Conservation (phyloP, 306 rosid genomes). For the Rosa persica region DNA sequence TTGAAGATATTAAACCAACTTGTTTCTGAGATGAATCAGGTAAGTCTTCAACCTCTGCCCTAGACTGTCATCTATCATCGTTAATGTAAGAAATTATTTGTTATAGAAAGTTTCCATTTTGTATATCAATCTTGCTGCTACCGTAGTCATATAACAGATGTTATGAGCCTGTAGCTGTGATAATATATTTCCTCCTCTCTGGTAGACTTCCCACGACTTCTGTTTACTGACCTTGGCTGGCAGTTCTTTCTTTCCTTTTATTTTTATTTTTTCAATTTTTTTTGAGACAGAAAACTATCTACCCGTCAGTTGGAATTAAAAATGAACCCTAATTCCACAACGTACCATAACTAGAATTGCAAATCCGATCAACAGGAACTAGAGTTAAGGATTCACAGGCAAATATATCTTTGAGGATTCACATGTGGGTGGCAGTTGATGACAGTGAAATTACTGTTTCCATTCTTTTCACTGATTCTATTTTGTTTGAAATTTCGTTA, state of each 20-base stretch:
- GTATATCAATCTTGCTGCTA: background rate
- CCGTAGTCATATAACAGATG: background rate
- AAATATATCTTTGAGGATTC: background rate
- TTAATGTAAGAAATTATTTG: slow-evolving; percentile 11
- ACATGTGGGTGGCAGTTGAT: background rate
- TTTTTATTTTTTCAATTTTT: background rate
- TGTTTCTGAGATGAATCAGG: slow-evolving; percentile 99
- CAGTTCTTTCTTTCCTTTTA: background rate
- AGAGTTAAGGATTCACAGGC: background rate
- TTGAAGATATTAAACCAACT: slow-evolving; percentile 95
- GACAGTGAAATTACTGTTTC: background rate
- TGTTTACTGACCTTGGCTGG: background rate
- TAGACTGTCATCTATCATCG: slow-evolving; percentile 14
- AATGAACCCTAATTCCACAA: background rate
- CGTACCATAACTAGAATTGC: background rate
- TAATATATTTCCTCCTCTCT: background rate
- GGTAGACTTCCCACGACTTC: background rate
- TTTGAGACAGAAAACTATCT: too few relatives aligned
- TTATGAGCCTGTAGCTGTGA: background rate
- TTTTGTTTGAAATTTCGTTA: background rate
- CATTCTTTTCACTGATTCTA: background rate
- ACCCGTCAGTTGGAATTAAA: background rate
- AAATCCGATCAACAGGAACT: background rate
- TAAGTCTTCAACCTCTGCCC: slow-evolving; percentile 33
- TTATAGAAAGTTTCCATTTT: background rate